Conservation (phyloP, 768 basidiomycete species). For the Tylopilus sp. region DNA sequence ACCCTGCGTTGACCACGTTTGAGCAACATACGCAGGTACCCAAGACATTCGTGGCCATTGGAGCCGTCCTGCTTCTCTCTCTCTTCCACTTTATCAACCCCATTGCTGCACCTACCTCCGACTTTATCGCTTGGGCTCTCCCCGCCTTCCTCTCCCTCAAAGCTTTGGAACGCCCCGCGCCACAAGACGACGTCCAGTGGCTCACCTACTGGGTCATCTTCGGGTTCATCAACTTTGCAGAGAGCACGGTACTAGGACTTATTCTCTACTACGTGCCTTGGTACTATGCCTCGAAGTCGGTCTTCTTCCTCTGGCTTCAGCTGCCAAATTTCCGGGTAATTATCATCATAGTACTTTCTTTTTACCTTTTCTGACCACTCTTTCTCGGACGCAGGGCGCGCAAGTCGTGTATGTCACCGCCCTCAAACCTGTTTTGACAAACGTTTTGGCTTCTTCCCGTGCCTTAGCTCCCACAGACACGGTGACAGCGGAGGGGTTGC, state of each 20-base stretch:
- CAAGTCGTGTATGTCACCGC: slow-evolving; percentile 73
- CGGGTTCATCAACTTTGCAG: slow-evolving; percentile 89
- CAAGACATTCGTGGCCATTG: slow-evolving; percentile 86
- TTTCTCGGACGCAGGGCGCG: slow-evolving; percentile 60
- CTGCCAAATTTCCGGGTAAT: slow-evolving; percentile 79
- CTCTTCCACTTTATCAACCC: slow-evolving; percentile 85
- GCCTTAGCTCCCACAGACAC: slow-evolving; percentile 47
- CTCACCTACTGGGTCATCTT: slow-evolving; percentile 97
- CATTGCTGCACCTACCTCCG: slow-evolving; percentile 88
- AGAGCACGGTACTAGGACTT: slow-evolving; percentile 77
- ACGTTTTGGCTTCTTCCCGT: slow-evolving; percentile 46
- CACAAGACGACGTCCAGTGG: slow-evolving; percentile 91
- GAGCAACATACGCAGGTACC: slow-evolving; percentile 92
- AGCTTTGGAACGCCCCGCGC: slow-evolving; percentile 84
- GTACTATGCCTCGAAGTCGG: slow-evolving; percentile 92
- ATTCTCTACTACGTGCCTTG: slow-evolving; percentile 92
- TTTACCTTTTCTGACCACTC: not conserved
- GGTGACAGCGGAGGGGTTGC: slow-evolving; percentile 46
- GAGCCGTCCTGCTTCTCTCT: slow-evolving; percentile 60
- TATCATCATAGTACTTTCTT: slow-evolving; percentile 13
- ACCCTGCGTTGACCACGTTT: slow-evolving; percentile 76
- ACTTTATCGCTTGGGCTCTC: slow-evolving; percentile 90
- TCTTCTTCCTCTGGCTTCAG: slow-evolving; percentile 91
- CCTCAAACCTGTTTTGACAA: slow-evolving; percentile 77
- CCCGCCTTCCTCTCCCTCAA: slow-evolving; percentile 95